Conservation (phyloP, 495 filamentous ascomycete genomes). For the Penicillium lividum region DNA sequence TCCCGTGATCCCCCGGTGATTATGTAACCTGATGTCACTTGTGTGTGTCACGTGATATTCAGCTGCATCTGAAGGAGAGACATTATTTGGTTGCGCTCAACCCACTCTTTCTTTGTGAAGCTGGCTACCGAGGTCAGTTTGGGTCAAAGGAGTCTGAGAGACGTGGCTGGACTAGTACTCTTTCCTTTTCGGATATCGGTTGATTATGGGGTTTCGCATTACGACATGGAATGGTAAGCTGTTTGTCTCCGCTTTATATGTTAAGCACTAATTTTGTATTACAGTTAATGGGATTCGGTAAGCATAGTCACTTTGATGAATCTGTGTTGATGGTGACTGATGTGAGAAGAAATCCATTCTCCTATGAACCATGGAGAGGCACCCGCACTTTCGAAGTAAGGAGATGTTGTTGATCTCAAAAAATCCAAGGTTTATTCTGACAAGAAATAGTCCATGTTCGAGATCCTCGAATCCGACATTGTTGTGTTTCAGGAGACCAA, state of each 20-base stretch:
- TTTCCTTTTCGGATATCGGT: not conserved
- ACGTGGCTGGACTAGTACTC: not conserved
- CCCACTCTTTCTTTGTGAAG: not conserved
- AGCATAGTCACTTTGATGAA: slow-evolving; percentile 13
- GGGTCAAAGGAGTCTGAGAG: not conserved
- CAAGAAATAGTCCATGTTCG: slow-evolving; percentile 76
- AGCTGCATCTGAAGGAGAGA: not conserved
- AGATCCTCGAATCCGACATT: slow-evolving; percentile 89
- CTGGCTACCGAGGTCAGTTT: not conserved
- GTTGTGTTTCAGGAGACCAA: slow-evolving; percentile 95
- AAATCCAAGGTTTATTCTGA: not conserved
- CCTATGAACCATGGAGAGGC: slow-evolving; percentile 91
- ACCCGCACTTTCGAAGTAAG: slow-evolving; percentile 78
- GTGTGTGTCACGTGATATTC: slow-evolving; percentile 32
- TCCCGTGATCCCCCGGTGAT: slow-evolving; percentile 44
- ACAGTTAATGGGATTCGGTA: slow-evolving; percentile 93
- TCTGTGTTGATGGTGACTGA: not conserved
- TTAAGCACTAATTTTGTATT: slow-evolving; percentile 11
- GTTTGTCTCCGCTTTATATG: not conserved
- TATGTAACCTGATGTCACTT: slow-evolving; percentile 48
- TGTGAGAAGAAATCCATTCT: slow-evolving; percentile 77
- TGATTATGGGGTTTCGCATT: slow-evolving; percentile 71
- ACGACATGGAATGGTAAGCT: slow-evolving; percentile 87
- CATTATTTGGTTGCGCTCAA: not conserved
- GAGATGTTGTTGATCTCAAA: not conserved